phyloP scores from a whole-genome alignment of 2,329 filamentous ascomycete species.

The Monosporascus sp. region DNA sequence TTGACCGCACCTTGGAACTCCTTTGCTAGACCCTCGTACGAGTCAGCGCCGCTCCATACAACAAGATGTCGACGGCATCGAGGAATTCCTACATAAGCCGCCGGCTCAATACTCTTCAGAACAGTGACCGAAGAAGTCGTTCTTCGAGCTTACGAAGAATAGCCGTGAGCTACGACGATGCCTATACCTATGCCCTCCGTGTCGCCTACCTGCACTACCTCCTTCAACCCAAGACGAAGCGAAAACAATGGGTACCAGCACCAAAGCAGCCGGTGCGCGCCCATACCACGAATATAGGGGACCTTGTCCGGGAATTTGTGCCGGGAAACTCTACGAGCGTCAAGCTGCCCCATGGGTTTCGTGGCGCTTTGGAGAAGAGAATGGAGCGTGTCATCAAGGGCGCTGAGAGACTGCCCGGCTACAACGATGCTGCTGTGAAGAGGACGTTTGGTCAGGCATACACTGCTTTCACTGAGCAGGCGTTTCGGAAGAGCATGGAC shows the following conservation, averaged over 20 bases:
- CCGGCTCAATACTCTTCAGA: slow-evolving; percentile 38
- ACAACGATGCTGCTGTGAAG: slow-evolving; percentile 84
- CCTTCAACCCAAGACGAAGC: slow-evolving; percentile 82
- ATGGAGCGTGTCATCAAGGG: slow-evolving; percentile 77
- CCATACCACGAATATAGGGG: slow-evolving; percentile 71
- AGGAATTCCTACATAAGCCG: slow-evolving; percentile 40
- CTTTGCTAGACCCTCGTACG: background rate
- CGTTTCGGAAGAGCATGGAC: slow-evolving; percentile 85
- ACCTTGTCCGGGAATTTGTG: slow-evolving; percentile 82
- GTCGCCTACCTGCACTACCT: slow-evolving; percentile 90
- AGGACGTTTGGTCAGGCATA: slow-evolving; percentile 92
- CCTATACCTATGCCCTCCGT: slow-evolving; percentile 85
- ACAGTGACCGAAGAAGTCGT: slow-evolving; percentile 36
- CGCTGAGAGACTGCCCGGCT: slow-evolving; percentile 79
- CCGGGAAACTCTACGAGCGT: slow-evolving; percentile 42
- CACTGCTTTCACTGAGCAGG: slow-evolving; percentile 83
- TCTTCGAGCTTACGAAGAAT: slow-evolving; percentile 42
- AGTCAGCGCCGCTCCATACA: background rate
- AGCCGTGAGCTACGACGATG: slow-evolving; percentile 65
- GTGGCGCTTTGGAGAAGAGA: slow-evolving; percentile 56
- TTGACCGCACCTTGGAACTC: slow-evolving; percentile 1
- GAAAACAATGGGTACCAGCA: slow-evolving; percentile 75
- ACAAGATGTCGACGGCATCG: slow-evolving; percentile 46
- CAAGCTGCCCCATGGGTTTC: slow-evolving; percentile 54
- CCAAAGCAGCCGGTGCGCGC: slow-evolving; percentile 55